phyloP scores from a whole-genome alignment of 768 basidiomycete genomes.

The Mycena maculata region DNA sequence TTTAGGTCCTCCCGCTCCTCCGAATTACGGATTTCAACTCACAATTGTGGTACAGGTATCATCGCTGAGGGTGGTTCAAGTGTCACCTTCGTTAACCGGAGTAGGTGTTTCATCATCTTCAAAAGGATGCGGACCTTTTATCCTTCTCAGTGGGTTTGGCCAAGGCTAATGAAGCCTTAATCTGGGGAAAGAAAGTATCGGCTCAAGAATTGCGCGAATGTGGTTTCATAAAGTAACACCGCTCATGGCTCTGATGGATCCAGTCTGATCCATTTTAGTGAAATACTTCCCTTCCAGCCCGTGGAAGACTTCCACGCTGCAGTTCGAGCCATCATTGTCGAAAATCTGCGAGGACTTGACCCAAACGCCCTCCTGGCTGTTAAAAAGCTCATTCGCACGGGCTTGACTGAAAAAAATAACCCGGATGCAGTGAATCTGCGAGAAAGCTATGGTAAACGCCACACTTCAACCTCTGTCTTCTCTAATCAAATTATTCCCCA shows the following conservation, averaged over 20 bases:
- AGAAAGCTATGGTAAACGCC: conserved; percentile 68
- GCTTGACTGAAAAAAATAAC: conserved; percentile 70
- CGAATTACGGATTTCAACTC: conserved; percentile 5
- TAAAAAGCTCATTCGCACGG: conserved; percentile 65
- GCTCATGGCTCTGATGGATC: neutral
- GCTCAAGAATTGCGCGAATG: conserved; percentile 67
- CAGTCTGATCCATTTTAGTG: conserved; percentile 47
- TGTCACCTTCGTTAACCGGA: conserved; percentile 73
- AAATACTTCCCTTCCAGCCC: conserved; percentile 68
- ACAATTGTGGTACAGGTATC: conserved; percentile 59
- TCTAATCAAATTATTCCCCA: conserved; percentile 25
- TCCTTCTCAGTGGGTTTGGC: conserved; percentile 67
- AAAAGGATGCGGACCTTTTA: conserved; percentile 3
- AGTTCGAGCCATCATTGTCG: conserved; percentile 60
- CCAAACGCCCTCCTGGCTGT: conserved; percentile 62
- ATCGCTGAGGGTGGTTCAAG: conserved; percentile 77
- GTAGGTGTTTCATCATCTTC: conserved; percentile 48
- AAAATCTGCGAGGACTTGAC: conserved; percentile 70
- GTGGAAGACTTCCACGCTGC: conserved; percentile 64
- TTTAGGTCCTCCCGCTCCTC: conserved; percentile 54
- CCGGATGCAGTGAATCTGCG: conserved; percentile 74
- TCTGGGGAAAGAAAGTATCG: conserved; percentile 75
- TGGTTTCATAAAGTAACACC: conserved; percentile 74
- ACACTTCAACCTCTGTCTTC: neutral
- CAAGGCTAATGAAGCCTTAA: conserved; percentile 76